These are phyloP conservation scores for Candida namnaoensis DNA, from an alignment of 805 yeast species.

Conservation along the genomic window DNA sequence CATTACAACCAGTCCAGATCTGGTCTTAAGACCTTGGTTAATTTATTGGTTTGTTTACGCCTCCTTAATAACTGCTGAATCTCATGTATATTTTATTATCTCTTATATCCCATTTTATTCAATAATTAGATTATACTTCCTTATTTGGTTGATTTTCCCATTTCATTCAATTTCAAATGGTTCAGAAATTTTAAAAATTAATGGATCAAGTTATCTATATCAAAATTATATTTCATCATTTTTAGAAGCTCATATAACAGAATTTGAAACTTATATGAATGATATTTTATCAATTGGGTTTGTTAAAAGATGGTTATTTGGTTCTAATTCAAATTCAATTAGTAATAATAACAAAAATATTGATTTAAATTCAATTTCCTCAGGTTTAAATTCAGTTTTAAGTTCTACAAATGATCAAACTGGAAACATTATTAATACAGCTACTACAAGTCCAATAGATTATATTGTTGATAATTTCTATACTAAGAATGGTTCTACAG, in stretches of 20 bases:
- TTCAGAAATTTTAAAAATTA: conserved; percentile 15
- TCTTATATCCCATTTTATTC: conserved; percentile 47
- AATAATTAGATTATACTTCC: conserved; percentile 35
- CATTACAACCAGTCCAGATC: conserved; percentile 12
- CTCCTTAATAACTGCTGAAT: conserved; percentile 27
- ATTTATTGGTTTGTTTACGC: conserved; percentile 64
- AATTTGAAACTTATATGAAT: conserved; percentile 19
- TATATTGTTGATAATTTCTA: not conserved
- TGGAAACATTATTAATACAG: no score
- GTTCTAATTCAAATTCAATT: not conserved
- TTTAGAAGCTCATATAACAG: conserved; percentile 23
- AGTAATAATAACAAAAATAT: no score
- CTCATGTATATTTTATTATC: conserved; percentile 34
- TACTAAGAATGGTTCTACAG: no score
- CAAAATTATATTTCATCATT: conserved; percentile 27
- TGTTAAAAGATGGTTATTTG: no score
- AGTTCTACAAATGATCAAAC: no score
- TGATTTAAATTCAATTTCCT: no score
- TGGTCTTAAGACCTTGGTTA: conserved; percentile 35
- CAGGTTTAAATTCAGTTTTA: no score
- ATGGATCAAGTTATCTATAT: conserved; percentile 36
- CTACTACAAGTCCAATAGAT: not conserved
- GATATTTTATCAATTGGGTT: not conserved
- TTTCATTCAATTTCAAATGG: not conserved
- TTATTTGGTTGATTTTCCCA: conserved; percentile 55